phyloP scores from a whole-genome alignment of 2,329 filamentous ascomycete species.

The Neoarthrinium moseri region DNA sequence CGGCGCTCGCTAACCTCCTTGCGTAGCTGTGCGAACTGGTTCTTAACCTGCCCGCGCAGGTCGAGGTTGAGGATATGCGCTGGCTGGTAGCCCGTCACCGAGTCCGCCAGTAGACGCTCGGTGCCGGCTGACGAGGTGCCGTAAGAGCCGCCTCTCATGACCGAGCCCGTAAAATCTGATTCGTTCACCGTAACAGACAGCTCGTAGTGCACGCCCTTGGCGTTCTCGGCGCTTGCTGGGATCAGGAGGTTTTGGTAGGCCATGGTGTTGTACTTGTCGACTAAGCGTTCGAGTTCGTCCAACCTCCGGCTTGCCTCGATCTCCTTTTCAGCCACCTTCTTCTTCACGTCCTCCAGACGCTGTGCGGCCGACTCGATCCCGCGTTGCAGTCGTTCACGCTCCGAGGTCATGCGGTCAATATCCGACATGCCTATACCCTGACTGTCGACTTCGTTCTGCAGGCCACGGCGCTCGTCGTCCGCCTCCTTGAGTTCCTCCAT shows the following conservation, averaged over 20 bases:
- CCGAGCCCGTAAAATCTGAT: slow-evolving; percentile 71
- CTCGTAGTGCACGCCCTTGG: slow-evolving; percentile 82
- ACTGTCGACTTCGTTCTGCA: slow-evolving; percentile 86
- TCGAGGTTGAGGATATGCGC: slow-evolving; percentile 87
- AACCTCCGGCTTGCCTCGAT: slow-evolving; percentile 80
- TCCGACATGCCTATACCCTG: slow-evolving; percentile 96
- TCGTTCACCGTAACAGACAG: slow-evolving; percentile 80
- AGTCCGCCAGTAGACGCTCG: slow-evolving; percentile 79
- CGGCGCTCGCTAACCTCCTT: slow-evolving; percentile 93
- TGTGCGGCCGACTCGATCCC: slow-evolving; percentile 75
- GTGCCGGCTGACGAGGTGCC: slow-evolving; percentile 43
- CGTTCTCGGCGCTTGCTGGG: slow-evolving; percentile 78
- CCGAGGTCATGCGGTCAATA: slow-evolving; percentile 97
- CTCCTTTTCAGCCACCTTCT: slow-evolving; percentile 81
- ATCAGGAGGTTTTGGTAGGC: slow-evolving; percentile 94
- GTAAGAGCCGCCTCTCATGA: slow-evolving; percentile 43
- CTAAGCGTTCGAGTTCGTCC: slow-evolving; percentile 86
- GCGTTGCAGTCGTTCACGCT: slow-evolving; percentile 89
- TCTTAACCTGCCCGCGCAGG: slow-evolving; percentile 78
- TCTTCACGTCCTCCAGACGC: slow-evolving; percentile 82
- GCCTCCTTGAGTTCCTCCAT: slow-evolving; percentile 72
- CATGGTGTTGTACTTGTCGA: slow-evolving; percentile 90
- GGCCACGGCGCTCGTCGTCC: slow-evolving; percentile 74
- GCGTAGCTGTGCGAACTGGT: slow-evolving; percentile 71
- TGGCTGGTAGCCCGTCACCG: slow-evolving; percentile 84